Conservation (phyloP, 2,329 filamentous ascomycete species). For the Botrytis galanthina region DNA sequence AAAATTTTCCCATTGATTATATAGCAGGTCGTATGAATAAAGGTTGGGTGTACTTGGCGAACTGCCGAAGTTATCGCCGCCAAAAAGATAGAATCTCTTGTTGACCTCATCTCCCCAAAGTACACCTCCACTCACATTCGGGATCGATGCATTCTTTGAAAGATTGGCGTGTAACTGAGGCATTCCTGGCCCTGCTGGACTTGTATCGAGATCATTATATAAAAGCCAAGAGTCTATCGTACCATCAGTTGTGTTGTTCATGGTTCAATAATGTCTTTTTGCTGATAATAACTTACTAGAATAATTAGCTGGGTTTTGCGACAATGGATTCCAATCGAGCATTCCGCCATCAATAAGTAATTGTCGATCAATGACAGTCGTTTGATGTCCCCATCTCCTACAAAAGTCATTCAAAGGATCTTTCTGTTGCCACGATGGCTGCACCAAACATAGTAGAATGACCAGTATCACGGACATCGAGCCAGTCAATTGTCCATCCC, state of each 20-base stretch:
- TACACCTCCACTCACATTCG: slow-evolving; percentile 47
- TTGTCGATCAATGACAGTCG: slow-evolving; percentile 55
- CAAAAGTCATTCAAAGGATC: slow-evolving; percentile 56
- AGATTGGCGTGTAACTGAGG: slow-evolving; percentile 56
- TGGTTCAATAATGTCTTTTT: background rate
- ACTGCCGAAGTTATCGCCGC: slow-evolving; percentile 52
- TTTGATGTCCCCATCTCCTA: slow-evolving; percentile 57
- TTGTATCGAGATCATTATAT: slow-evolving; percentile 55
- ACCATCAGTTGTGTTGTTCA: background rate
- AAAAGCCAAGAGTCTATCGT: slow-evolving; percentile 51
- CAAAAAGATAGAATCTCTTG: slow-evolving; percentile 61
- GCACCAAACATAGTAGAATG: slow-evolving; percentile 24
- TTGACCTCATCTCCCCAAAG: slow-evolving; percentile 62
- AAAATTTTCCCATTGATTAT: slow-evolving; percentile 55
- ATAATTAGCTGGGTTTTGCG: slow-evolving; percentile 50
- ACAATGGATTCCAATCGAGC: slow-evolving; percentile 53
- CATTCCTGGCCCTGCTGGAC: slow-evolving; percentile 41
- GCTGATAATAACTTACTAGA: slow-evolving; percentile 48
- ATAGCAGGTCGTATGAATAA: slow-evolving; percentile 56
- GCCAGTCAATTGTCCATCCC: slow-evolving; percentile 2
- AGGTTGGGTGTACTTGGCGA: slow-evolving; percentile 49
- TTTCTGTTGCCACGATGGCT: slow-evolving; percentile 40
- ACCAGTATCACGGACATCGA: slow-evolving; percentile 24
- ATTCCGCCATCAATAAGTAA: slow-evolving; percentile 63
- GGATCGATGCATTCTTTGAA: slow-evolving; percentile 57